Percentiles rank a stretch among this genome's conserved stretches.
Evolutionary conservation across 2,329 filamentous ascomycete genomes (phyloP).

Genomic region (Scolecobasidium constrictum): DNA sequence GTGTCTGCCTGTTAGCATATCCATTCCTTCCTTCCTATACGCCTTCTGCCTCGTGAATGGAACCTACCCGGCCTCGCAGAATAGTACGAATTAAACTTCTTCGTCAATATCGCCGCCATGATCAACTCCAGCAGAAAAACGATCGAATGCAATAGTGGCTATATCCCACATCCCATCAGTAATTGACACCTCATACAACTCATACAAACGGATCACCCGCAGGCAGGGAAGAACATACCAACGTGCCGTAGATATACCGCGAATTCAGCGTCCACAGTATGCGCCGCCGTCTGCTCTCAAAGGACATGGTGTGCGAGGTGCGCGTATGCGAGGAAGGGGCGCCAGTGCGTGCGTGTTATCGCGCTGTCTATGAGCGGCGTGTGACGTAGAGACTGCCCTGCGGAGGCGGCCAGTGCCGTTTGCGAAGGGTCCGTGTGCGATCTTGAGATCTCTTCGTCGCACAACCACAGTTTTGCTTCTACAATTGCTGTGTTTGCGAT

Average conservation of each 20-base stretch:
- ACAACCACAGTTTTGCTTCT: too few species aligned
- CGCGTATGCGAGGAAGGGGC: not conserved
- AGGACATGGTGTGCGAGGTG: slow-evolving; percentile 14
- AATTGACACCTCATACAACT: slow-evolving; percentile 1
- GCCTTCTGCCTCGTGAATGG: slow-evolving; percentile 18
- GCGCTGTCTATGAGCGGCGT: not conserved
- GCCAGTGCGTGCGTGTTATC: too few species aligned
- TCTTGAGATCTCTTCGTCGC: too few species aligned
- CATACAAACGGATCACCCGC: slow-evolving; percentile 8
- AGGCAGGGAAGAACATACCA: slow-evolving; percentile 45
- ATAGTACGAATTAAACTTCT: slow-evolving; percentile 92
- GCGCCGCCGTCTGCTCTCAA: slow-evolving; percentile 40
- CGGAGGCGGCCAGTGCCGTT: too few species aligned
- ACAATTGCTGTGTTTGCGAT: too few species aligned
- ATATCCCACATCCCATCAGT: slow-evolving; percentile 12
- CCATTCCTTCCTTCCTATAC: not conserved
- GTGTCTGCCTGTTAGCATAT: slow-evolving; percentile 12
- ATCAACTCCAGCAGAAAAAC: slow-evolving; percentile 84
- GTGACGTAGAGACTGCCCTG: not conserved
- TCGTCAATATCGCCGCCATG: slow-evolving; percentile 67
- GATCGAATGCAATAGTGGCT: slow-evolving; percentile 81
- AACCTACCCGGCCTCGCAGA: slow-evolving; percentile 73
- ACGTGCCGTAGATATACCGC: slow-evolving; percentile 61
- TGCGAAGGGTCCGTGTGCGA: too few species aligned
- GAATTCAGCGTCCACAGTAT: slow-evolving; percentile 56